Conservation (phyloP, 208 protist species). For the Polymyxa betae region DNA sequence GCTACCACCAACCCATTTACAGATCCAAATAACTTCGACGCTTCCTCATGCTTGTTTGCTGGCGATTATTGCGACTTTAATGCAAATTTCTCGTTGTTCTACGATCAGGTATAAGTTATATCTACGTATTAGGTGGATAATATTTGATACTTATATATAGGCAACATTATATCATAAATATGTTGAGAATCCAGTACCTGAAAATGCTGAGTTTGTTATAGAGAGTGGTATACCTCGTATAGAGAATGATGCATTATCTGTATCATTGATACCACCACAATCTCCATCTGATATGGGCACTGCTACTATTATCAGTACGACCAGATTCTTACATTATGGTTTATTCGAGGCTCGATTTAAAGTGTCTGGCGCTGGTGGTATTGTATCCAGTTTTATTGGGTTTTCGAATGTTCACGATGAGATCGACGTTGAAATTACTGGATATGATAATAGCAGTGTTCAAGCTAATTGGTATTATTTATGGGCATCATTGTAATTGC, state of each 20-base stretch:
- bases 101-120: background rate
- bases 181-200: background rate
- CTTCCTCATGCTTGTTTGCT: conserved; percentile 26
- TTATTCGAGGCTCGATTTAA: background rate
- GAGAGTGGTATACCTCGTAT: conserved; percentile 1
- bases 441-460: background rate
- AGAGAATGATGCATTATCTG: background rate
- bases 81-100: background rate
- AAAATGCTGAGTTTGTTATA: conserved; percentile 24
- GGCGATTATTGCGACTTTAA: conserved; percentile 27
- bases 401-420: conserved; percentile 29
- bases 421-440: conserved; percentile 44
- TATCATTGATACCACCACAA: background rate
- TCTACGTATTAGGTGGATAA: background rate
- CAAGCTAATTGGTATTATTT: conserved; percentile 39
- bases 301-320: conserved; percentile 16
- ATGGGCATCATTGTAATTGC: background rate
- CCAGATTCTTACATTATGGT: conserved; percentile 38
- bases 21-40: conserved; percentile 25
- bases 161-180: background rate
- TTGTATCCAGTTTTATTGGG: conserved; percentile 9
- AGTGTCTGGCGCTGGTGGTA: background rate
- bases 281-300: background rate
- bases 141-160: background rate
- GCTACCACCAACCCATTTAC: no score